phyloP scores from a whole-genome alignment of 1,139 yeast species.

The Pichia sp. region DNA sequence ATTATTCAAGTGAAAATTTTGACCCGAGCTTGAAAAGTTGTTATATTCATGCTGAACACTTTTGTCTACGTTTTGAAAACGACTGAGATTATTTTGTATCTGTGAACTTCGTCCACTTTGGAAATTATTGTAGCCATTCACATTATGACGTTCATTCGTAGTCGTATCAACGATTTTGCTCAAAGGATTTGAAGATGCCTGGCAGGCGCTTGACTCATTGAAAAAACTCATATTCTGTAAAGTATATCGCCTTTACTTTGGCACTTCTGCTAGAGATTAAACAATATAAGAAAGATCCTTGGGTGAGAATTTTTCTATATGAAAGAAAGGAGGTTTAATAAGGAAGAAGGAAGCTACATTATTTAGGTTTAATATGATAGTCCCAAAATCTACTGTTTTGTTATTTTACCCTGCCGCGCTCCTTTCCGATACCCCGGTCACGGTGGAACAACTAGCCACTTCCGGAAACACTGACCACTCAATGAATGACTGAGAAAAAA shows the following conservation, averaged over 20 bases:
- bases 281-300: no score
- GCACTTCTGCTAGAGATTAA: neutral
- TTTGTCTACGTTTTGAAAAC: conserved; percentile 15
- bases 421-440: neutral
- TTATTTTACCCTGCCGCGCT: neutral
- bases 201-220: conserved; percentile 7
- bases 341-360: neutral
- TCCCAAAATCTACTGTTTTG: neutral
- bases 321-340: neutral
- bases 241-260: neutral
- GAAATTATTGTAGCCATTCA: neutral
- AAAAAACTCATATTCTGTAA: conserved; percentile 11
- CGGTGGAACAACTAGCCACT: neutral
- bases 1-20: neutral
- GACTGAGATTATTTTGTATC: conserved; percentile 3
- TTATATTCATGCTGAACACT: conserved; percentile 16
- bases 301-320: neutral
- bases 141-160: neutral
- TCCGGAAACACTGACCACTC: neutral
- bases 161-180: conserved; percentile 6
- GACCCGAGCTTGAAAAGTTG: conserved; percentile 4
- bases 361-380: neutral
- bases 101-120: neutral
- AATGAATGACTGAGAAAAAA: neutral
- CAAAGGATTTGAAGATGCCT: conserved; percentile 8